These are phyloP conservation scores for Debaryomyces hansenii DNA, from an alignment of 805 yeast species.

Conservation along the genomic window DNA sequence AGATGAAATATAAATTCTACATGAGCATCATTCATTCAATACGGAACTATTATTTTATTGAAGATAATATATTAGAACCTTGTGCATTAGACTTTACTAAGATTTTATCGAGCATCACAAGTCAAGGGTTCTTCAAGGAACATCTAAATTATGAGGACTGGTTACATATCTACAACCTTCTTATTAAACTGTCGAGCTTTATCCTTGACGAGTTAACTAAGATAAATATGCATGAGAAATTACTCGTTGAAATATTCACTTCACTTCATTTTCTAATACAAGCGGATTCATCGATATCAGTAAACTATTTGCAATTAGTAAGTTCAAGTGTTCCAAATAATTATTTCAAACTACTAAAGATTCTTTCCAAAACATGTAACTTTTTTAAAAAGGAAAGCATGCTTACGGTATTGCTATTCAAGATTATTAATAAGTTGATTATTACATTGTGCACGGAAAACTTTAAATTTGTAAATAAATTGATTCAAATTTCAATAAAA, in stretches of 20 bases:
- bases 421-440: constrained; percentile 47
- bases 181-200: constrained; percentile 16
- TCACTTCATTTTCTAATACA: constrained; percentile 21
- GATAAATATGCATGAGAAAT: constrained; percentile 14
- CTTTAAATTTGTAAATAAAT: constrained; percentile 31
- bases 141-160: constrained; percentile 31
- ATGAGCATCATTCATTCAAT: constrained; percentile 16
- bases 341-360: constrained; percentile 18
- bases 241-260: constrained; percentile 19
- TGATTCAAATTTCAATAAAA: constrained; percentile 40
- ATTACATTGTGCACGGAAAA: constrained; percentile 42
- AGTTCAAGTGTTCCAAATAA: constrained; percentile 7
- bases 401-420: constrained; percentile 26
- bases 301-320: constrained; percentile 17
- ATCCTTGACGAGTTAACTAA: constrained; percentile 10
- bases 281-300: constrained; percentile 16
- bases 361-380: constrained; percentile 15
- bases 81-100: constrained; percentile 25
- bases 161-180: constrained; percentile 22
- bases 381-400: constrained; percentile 23
- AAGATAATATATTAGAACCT: constrained; percentile 16
- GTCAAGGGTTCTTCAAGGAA: constrained; percentile 25
- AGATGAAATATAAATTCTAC: constrained; percentile 23
- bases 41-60: constrained; percentile 15
- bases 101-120: constrained; percentile 18